Evolutionary conservation across 2,329 filamentous ascomycete species (phyloP), one percentile per base, ranked within the genome.

Genomic region (Cryoendolithus antarcticus): DNA sequence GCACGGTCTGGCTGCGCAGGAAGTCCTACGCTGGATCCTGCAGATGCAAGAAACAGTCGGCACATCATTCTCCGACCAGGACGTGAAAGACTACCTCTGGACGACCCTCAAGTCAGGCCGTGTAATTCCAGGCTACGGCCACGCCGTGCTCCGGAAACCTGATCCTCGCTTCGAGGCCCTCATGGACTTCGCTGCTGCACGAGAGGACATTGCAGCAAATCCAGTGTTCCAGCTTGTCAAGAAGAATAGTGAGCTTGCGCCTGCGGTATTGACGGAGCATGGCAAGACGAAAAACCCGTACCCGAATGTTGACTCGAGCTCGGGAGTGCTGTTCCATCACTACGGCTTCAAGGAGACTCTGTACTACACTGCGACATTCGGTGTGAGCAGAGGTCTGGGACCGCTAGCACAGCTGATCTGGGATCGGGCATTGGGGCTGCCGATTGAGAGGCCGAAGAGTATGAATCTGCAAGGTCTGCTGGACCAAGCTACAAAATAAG

Each of bases 381-480:
- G 76, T 51, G 76, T 80, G 80, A 77, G 72, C 59, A 69, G 76
- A 59, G 74, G 74, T 38, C 69, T 98, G 10, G 91, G 91, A 6
- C 91, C 91, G 13, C 71, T 98, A 35, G 86, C 86, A 32, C 91
- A 98, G 64, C 72, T 98, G 48, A 82, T 98, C 60, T 96, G 91
- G 91, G 89, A 96, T 62, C 77, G 91, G 36, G 88, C 88, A 10
- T 66, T 98, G 46, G 91, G 91, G 39, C 69, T 96, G 58, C 91
- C 91, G 8, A 98, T 98, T 56, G 91, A 98, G 77, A 74, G 89
- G 46, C 91, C 91, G 36, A 98, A 98, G 82, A 93, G 85, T 64
- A 93, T 96, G 60, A 91, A 94, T 65, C 70, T 98, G 40, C 73
- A 84, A 61, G 89, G 89, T 8, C 67, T 98, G 50, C 66, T 94